Percentiles rank a stretch among this genome's conserved stretches.
These are phyloP conservation scores for Licmophora abbreviata DNA, from an alignment of 108 stramenopile genomes.

Conservation along the genomic window DNA sequence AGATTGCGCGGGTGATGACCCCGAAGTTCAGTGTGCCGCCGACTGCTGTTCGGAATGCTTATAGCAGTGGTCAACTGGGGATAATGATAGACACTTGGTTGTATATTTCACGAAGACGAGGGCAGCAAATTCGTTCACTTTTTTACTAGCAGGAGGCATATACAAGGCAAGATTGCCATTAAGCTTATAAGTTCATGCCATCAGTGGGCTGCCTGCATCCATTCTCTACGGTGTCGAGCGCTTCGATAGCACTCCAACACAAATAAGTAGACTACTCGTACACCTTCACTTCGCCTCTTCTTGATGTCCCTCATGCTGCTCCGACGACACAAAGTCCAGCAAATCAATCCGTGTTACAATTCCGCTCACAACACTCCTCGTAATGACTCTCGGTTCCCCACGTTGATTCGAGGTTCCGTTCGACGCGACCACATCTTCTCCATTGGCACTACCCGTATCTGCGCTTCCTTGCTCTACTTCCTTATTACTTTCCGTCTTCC, in stretches of 20 bases:
- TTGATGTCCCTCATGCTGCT: not conserved
- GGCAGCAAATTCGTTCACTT: no score
- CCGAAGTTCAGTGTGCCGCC: not conserved
- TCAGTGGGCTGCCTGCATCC: no score
- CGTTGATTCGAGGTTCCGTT: slow-evolving; percentile 13
- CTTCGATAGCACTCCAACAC: no score
- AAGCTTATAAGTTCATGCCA: no score
- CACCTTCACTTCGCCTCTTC: no score
- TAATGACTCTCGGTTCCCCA: slow-evolving; percentile 36
- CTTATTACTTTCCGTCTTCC: slow-evolving; percentile 11
- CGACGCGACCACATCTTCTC: slow-evolving; percentile 10
- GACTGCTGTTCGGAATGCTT: slow-evolving; percentile 6
- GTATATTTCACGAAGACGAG: no score
- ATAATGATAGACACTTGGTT: no score
- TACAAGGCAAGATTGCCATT: no score
- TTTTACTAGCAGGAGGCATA: no score
- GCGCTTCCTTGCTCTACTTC: slow-evolving; percentile 15
- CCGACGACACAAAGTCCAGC: slow-evolving; percentile 37
- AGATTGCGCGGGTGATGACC: slow-evolving; percentile 2
- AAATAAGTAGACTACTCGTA: no score
- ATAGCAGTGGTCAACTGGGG: no score
- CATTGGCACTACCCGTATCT: not conserved
- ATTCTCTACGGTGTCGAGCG: no score
- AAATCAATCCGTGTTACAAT: slow-evolving; percentile 75
- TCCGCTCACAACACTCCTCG: slow-evolving; percentile 57